phyloP scores from a whole-genome alignment of 768 basidiomycete species.

The Boletus rufocinnamomeus region DNA sequence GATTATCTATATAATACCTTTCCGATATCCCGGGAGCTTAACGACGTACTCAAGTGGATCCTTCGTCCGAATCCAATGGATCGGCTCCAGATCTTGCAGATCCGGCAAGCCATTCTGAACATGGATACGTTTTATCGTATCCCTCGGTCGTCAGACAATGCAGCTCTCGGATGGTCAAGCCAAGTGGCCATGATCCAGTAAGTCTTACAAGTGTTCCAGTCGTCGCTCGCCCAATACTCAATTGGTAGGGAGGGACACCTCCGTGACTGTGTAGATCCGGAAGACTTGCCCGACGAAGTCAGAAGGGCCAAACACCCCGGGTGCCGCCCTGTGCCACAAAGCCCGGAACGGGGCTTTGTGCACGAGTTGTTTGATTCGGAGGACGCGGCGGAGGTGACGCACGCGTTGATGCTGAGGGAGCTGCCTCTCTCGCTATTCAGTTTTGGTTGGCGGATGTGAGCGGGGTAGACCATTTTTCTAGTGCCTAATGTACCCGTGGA shows the following conservation, averaged over 20 bases:
- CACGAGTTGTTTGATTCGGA: background rate
- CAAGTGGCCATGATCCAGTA: background rate
- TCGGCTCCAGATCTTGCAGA: constrained; percentile 21
- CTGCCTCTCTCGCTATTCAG: background rate
- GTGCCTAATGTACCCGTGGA: background rate
- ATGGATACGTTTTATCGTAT: constrained; percentile 21
- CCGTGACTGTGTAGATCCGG: background rate
- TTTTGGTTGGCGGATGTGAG: background rate
- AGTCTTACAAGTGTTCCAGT: background rate
- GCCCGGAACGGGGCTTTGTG: background rate
- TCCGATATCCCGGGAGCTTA: constrained; percentile 18
- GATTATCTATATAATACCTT: constrained; percentile 17
- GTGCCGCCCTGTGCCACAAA: background rate
- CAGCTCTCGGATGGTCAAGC: background rate
- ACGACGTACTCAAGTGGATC: constrained; percentile 20
- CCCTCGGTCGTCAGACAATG: background rate
- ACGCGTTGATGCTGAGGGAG: background rate
- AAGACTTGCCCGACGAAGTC: background rate
- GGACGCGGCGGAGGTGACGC: background rate
- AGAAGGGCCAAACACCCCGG: background rate
- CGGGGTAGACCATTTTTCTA: too few species aligned
- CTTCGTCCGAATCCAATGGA: constrained; percentile 16
- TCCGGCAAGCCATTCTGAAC: constrained; percentile 17
- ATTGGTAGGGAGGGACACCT: background rate
- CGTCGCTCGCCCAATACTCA: background rate